Percentiles rank a stretch among this genome's conserved stretches.
Conservation (phyloP, 2,329 filamentous ascomycete species). For the Aspergillus oerlinghausenensis region DNA sequence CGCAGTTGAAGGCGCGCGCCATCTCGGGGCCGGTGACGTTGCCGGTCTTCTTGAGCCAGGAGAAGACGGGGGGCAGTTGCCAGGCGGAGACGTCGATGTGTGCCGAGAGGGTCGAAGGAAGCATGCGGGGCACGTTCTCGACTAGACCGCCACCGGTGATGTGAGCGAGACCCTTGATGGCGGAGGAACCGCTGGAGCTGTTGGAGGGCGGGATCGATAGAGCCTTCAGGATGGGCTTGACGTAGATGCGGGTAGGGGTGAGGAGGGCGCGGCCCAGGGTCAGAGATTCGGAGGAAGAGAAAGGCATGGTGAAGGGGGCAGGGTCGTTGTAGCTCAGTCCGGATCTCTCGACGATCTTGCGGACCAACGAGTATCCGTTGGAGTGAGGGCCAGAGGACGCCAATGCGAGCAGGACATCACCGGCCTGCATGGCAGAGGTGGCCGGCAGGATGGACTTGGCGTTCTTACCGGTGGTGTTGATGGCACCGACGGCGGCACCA, state of each 20-base stretch:
- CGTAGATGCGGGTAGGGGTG: conserved; percentile 90
- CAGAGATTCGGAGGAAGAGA: conserved; percentile 65
- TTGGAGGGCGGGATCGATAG: conserved; percentile 47
- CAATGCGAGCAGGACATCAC: conserved; percentile 82
- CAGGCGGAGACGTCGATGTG: conserved; percentile 74
- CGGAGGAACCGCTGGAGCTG: conserved; percentile 39
- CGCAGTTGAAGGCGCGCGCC: conserved; percentile 90
- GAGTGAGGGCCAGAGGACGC: conserved; percentile 86
- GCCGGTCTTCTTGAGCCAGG: conserved; percentile 72
- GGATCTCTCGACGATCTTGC: conserved; percentile 74
- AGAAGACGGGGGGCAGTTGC: conserved; percentile 73
- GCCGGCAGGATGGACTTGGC: conserved; percentile 67
- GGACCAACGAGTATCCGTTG: conserved; percentile 95
- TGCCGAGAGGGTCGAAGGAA: conserved; percentile 72
- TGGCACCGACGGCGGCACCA: conserved; percentile 82
- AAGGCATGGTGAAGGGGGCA: conserved; percentile 70
- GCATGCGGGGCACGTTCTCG: conserved; percentile 93
- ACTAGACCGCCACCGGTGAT: conserved; percentile 92
- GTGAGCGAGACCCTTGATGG: conserved; percentile 86
- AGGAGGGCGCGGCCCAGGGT: conserved; percentile 71
- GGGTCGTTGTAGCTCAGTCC: conserved; percentile 66
- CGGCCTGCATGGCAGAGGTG: conserved; percentile 68
- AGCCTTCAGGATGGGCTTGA: conserved; percentile 70
- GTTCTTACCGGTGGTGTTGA: conserved; percentile 51
- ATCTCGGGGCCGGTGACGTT: conserved; percentile 75